A percentile compares a stretch with the other conserved stretches of the same genome.
Conservation (phyloP, 2,329 filamentous ascomycete species). For the Epichloe amarillans region DNA sequence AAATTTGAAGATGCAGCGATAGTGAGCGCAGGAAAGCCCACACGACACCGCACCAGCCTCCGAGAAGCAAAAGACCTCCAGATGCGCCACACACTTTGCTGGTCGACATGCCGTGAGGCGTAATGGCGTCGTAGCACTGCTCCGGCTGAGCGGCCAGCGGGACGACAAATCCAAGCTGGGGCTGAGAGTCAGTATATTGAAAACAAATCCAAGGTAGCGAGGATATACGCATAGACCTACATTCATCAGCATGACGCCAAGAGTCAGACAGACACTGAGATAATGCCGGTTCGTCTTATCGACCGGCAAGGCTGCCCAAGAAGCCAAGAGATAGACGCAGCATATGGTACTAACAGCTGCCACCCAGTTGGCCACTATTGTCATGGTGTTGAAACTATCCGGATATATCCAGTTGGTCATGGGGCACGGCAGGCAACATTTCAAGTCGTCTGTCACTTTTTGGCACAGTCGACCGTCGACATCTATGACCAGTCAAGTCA, state of each 20-base stretch:
- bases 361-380: conserved; percentile 64
- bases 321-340: conserved; percentile 63
- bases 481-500: conserved; percentile 27
- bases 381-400: conserved; percentile 45
- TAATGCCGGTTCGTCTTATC: conserved; percentile 91
- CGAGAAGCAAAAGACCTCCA: conserved; percentile 72
- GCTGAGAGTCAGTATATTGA: conserved; percentile 9
- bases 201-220: not conserved
- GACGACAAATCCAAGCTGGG: conserved; percentile 76
- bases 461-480: conserved; percentile 41
- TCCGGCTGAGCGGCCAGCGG: conserved; percentile 66
- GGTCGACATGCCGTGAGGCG: conserved; percentile 81
- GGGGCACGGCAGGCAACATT: conserved; percentile 86
- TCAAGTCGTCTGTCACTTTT: conserved; percentile 33
- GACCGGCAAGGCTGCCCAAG: conserved; percentile 67
- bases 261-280: conserved; percentile 72
- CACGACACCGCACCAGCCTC: conserved; percentile 70
- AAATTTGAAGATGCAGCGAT: conserved; percentile 92
- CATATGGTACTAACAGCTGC: conserved; percentile 61
- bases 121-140: conserved; percentile 81
- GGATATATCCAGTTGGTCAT: conserved; percentile 63
- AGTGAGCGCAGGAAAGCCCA: conserved; percentile 88
- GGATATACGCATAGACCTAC: conserved; percentile 33
- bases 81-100: conserved; percentile 76
- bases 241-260: conserved; percentile 65